Evolutionary conservation across 164 flowering plant genomes (phyloP), one percentile per base, ranked within the genome.

Genomic region (Annona cherimola): DNA sequence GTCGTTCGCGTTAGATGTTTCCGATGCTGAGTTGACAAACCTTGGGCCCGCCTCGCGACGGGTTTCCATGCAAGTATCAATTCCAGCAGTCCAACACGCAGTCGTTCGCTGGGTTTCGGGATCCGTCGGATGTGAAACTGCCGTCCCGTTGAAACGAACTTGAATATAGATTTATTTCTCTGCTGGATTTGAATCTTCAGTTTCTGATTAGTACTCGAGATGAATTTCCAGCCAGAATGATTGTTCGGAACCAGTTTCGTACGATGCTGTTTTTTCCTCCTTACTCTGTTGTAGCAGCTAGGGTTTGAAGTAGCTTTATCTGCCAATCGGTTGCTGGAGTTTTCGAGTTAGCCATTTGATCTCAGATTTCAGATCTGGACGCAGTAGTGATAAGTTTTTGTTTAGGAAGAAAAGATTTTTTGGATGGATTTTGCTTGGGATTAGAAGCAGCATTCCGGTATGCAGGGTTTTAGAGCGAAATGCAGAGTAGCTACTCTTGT

Each of bases 391-490:
- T 50, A 16, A 16, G 7, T 16, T 50, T 50, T 50, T 50, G 57
- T 50, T 50, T 16, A 16, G 57, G 57, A 50, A 50, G 57, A 16
- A 50, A 16, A 3, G 55, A 45, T 42, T 43, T 60, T 41, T 7
- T 18, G 35, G 54, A 72, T 66, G 70, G 66, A 7, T 66, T 77
- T 26, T 18, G 63, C 26, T 50, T 68, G n/a, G 69, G 69, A 61
- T 41, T 67, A 68, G 73, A 73, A 70, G 64, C n/a, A 71, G 20
- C 72, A 68, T 66, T 12, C 44, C 14, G 69, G 62, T 42, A 84
- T 88, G 94, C 74, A 67, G 81, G 89, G 87, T 5, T 72, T 84
- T 3, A 83, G 73, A 75, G 79, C 83, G n/a, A 91, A 84, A 63
- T 74, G 81, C 67, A 79, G 87, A 76, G 76, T 85, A 5, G 86